Conservation (phyloP, 148 eudicot genomes). For the Rhododendron kiyosumense region DNA sequence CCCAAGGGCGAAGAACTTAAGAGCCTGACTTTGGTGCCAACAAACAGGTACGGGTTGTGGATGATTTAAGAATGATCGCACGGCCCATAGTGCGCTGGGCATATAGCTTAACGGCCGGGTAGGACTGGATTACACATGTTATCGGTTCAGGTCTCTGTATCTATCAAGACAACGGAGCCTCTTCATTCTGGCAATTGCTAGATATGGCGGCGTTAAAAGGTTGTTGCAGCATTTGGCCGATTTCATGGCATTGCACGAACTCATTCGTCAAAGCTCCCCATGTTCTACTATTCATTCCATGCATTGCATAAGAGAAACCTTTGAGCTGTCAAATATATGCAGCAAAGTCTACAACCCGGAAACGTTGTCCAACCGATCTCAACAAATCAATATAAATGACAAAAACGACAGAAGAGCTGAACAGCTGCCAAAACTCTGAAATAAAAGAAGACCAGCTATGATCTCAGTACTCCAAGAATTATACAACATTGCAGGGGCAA, state of each 20-base stretch:
- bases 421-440: neutral
- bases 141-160: too few species aligned
- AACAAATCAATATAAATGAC: neutral
- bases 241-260: neutral
- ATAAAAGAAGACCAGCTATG: neutral
- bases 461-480: neutral
- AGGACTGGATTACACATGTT: too few species aligned
- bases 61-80: too few species aligned
- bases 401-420: neutral
- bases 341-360: neutral
- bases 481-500: slow-evolving; percentile 1
- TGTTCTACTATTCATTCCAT: neutral
- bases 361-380: neutral
- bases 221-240: neutral
- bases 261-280: neutral
- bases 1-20: too few species aligned
- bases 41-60: too few species aligned
- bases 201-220: neutral
- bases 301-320: neutral
- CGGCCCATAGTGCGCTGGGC: too few species aligned
- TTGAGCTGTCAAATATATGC: neutral
- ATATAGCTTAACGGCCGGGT: too few species aligned
- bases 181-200: neutral
- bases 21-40: too few species aligned
- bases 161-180: neutral